Base-by-base conservation (phyloP, 352 stramenopile species). In the Globisporangium recalcitrans region DNA sequence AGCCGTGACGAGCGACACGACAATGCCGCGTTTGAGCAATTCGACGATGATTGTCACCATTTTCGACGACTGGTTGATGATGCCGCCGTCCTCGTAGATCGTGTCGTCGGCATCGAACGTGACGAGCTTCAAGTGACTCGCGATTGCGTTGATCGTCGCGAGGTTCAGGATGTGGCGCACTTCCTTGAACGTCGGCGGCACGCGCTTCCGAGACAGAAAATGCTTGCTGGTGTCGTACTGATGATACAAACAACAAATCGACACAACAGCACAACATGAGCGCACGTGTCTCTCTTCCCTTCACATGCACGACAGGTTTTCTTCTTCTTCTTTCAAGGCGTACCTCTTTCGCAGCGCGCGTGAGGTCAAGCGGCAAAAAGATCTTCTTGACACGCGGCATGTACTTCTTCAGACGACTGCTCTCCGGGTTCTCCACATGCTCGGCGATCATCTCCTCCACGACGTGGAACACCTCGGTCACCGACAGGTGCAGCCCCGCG, bases 51-150 rank as follows among this genome's bases (percentile, higher is more conserved):
- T 64, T 27, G 62, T 67, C 53, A 93, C 78, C 82, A 95, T 95
- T 19, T 68, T 65, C 11, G 84, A 91, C 29, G 61, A 73, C 51
- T 77, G 72, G 44, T 71, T 81, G 65, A 93, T 90, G 29, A 65
- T 87, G 9, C 83, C 83, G 52, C 86, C 86, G 57, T 95, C 86
- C 55, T 88, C 80, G 72, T 95, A 95, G 69, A 93, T 92, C 29
- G 86, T 95, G 62, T 93, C 86, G 36, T 95, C 86, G 44, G 86
- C 86, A 68, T 95, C 86, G 48, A 95, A 91, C 19, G 83, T 93
- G 24, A 95, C 80, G 54, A 95, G 80, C 65, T 92, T 91, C 46
- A 95, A 61, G 34, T 89, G 80, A 29, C 58, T 63, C 16, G 80
- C 79, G 53, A 94, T 91, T 42, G 82, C 78, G 59, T 87, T 82